Percentiles rank a stretch among this genome's conserved stretches.
Conservation (phyloP, 176 grass and related monocot species). For the Otatea glauca region DNA sequence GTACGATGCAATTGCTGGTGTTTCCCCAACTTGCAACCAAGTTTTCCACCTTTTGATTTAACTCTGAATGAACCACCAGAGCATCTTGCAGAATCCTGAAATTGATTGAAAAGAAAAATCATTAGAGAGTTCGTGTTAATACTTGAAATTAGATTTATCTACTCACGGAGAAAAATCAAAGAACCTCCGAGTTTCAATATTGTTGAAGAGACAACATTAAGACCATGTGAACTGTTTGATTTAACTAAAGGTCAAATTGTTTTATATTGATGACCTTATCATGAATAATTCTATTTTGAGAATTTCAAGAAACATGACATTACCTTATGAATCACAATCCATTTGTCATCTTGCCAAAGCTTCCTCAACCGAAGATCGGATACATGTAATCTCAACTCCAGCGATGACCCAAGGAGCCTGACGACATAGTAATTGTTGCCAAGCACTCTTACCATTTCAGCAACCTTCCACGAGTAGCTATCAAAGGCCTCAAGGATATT, state of each 20-base stretch:
- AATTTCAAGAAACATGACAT: conserved; percentile 41
- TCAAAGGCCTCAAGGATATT: conserved; percentile 67
- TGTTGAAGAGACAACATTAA: conserved; percentile 18
- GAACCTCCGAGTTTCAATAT: not conserved
- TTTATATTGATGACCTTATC: conserved; percentile 1
- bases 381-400: conserved; percentile 48
- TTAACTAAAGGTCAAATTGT: not conserved
- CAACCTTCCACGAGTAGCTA: conserved; percentile 67
- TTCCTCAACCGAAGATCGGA: conserved; percentile 47
- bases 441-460: conserved; percentile 44
- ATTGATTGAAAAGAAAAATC: conserved; percentile 24
- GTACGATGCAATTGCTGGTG: not conserved
- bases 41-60: conserved; percentile 40
- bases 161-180: conserved; percentile 14
- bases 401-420: conserved; percentile 54
- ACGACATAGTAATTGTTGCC: conserved; percentile 54
- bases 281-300: conserved; percentile 1
- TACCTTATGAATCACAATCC: conserved; percentile 72
- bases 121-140: conserved; percentile 8
- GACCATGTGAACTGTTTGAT: not conserved
- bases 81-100: conserved; percentile 53
- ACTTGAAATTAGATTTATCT: conserved; percentile 15
- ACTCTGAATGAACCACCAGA: conserved; percentile 32
- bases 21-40: conserved; percentile 15
- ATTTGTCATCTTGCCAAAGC: conserved; percentile 70